Base-by-base conservation (phyloP, 1,284 basidiomycete species). In the Athelia sp. region DNA sequence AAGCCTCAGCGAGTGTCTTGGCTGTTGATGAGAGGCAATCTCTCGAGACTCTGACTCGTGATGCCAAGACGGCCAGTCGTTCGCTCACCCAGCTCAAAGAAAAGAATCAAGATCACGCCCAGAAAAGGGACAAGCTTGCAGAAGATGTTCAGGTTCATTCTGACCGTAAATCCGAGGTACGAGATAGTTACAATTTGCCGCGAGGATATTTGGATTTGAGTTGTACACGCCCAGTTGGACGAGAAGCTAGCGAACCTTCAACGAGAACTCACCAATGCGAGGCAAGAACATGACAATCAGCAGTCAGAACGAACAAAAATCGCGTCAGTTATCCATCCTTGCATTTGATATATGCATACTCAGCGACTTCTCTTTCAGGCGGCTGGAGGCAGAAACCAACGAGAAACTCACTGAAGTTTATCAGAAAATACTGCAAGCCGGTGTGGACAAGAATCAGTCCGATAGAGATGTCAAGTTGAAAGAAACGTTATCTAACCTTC, bases 21-120 rank as follows among this genome's bases (percentile, higher is more conserved):
- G 93, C 90, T 0, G 84, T 94, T 1, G 79, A 86, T 31, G 94
- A 98, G 64, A 87, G 97, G 1, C 93, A 97, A 62, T 76, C 84
- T 19, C 77, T 97, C 3, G 92, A 95, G 55, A 79, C 81, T 0
- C 75, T 95, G 1, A 76, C 75, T n/a, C 83, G 93, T 52, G 91
- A 98, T 50, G 84, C 89, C 58, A 93, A 94, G 65, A 85, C 82
- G 1, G 65, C 83, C 1, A 66, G 74, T 4, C 82, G 92, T 32
- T 74, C 81, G 1, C 73, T 93, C 9, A 69, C 79, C 3, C 83
- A 88, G 57, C 69, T 91, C 10, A 74, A 78, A 49, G 78, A 83
- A 55, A 89, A 85, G 60, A 74, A 87, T 29, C 78, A 86, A 47
- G 81, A 83, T 43, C 71, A 90, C 24, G 72, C 79, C 45, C 75